Base-by-base conservation (phyloP, 2,329 filamentous ascomycete genomes). In the Acephala macrosclerotiorum region DNA sequence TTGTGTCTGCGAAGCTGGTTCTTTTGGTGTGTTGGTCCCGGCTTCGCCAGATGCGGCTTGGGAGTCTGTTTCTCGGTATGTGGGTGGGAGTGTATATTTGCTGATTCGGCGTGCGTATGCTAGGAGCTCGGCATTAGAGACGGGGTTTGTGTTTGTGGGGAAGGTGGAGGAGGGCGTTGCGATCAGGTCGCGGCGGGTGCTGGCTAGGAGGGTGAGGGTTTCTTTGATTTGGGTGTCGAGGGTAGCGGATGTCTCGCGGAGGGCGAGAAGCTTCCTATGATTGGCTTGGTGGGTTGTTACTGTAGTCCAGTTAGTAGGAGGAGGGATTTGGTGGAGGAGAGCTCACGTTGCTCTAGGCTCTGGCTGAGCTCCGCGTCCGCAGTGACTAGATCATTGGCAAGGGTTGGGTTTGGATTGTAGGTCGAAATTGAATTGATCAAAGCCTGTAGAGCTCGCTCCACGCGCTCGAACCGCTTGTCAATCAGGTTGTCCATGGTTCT, bases 381-480 rank as follows among this genome's bases (percentile, higher is more conserved):
- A 8, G 83, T 81, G 20, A 91, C 82, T 11, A 96, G 87, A 69
- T 94, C 90, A 64, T 86, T 81, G 6, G 90, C 91, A 29, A 89
- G 87, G 40, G 83, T 79, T 4, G 86, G 81, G 7, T 90, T 92
- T 0, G 93, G 92, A 73, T 94, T 93, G 79, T 94, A 95, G 70
- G 93, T 91, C 6, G 91, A 85, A 68, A 96, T 91, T 0, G 92
- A 94, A 76, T 94, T 91, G 71, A 94, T 89, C 38, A 96, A 82
- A 33, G 82, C 87, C 14, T 86, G 84, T 22, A 96, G 81, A 0
- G 88, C 87, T 73, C 85, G 87, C 72, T 91, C 89, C 35, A 92
- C 81, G 58, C 87, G 86, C 75, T 90, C 87, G 66, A 92, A 90
- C 72, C 85, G 87, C 55, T 74, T 76, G 68, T 91, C 87, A 7